Base-by-base conservation (phyloP, 345 rosid genomes). In the Gynandropsis gynandra region DNA sequence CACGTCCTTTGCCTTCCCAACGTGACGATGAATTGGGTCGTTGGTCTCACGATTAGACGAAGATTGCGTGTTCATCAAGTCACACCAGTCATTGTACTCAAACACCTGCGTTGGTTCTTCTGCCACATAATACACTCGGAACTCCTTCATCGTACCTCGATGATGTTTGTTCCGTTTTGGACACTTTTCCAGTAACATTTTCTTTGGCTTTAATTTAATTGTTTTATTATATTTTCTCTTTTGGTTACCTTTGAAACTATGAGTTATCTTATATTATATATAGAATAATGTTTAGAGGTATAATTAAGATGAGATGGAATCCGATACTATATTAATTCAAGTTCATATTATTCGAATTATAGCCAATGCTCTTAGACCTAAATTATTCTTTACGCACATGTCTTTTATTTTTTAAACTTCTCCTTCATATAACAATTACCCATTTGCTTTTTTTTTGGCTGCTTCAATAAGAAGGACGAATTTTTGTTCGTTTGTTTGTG, bases 1-100 rank as follows among this genome's bases (percentile, higher is more conserved):
- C n/a, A 89, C 66, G 39, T 68, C 64, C 33, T 54, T 58, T n/a
- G 50, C 39, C 65, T 65, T 55, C 33, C 42, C 0, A 40, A 11
- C 64, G 54, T 65, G 50, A 50, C 52, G 55, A 33, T 21, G 40
- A 45, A 36, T n/a, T 11, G 40, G 9, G 10, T n/a, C 10, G 13
- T 11, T 36, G 40, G 10, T 9, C 13, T 36, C 40, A 9, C 40
- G 13, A 9, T n/a, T 24, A 2, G 29, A 2, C 29, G 29, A 24
- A n/a, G n/a, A n/a, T n/a, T n/a, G n/a, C n/a, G n/a, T n/a, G 29
- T 5, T 24, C 29, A 24, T 2, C 29, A 24, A 24, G 40, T 9
- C 40, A 36, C 11, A 9, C 7, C 7, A 36, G 13, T 36, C 50
- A 8, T n/a, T 59, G 39, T 18, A 20, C 55, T 58, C 55, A 7